Evolutionary conservation across 2,329 filamentous ascomycete species (phyloP).

Genomic region (Colletotrichum navitas): DNA sequence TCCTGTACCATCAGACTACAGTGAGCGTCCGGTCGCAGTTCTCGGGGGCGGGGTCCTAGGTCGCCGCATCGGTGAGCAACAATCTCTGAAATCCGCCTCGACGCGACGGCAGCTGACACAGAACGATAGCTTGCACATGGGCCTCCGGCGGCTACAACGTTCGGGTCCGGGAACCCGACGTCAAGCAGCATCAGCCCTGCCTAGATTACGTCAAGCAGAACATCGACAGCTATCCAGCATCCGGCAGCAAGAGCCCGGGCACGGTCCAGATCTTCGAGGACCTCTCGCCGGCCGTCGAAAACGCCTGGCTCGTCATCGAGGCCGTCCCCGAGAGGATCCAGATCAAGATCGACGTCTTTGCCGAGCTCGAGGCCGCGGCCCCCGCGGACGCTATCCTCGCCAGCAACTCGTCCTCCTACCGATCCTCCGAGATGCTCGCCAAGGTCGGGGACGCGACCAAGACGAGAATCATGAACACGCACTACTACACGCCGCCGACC

Average conservation of each 20-base stretch:
- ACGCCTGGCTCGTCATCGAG: conserved; percentile 67
- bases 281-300: conserved; percentile 54
- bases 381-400: conserved; percentile 61
- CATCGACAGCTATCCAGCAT: conserved; percentile 47
- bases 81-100: too few species aligned
- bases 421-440: conserved; percentile 61
- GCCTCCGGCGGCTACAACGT: conserved; percentile 58
- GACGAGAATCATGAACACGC: conserved; percentile 60
- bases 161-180: conserved; percentile 56
- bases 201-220: conserved; percentile 56
- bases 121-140: conserved; percentile 50
- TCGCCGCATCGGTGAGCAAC: conserved; percentile 50
- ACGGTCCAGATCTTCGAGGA: conserved; percentile 51
- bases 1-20: conserved; percentile 44
- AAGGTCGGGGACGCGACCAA: conserved; percentile 55
- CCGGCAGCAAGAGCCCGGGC: conserved; percentile 44
- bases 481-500: conserved; percentile 64
- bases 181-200: conserved; percentile 53
- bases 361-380: conserved; percentile 57
- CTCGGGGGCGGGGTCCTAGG: conserved; percentile 59
- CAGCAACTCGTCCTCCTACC: conserved; percentile 66
- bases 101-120: background rate
- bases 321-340: conserved; percentile 63
- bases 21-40: conserved; percentile 51
- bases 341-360: conserved; percentile 63